Base-by-base conservation (phyloP, 805 yeast genomes). In the Lipomyces orientalis region DNA sequence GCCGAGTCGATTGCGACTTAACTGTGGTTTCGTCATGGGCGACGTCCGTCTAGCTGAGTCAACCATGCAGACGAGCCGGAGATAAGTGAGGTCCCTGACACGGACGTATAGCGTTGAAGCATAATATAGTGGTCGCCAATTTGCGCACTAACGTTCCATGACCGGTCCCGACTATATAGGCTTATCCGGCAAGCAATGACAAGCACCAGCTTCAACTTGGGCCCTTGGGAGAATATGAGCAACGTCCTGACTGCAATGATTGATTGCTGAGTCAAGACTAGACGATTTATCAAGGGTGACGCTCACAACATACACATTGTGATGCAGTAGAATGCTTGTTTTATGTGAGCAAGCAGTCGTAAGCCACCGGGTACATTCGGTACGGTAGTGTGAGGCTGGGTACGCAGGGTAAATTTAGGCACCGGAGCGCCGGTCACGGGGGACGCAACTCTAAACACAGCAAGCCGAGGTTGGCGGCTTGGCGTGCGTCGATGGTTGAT, bases 401-500 rank as follows among this genome's bases (percentile, higher is more conserved):
- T 43, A 43, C 49, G 49, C 49, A 43, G 49, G 49, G 49, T 43
- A 43, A 43, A n/a, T 43, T 43, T 4, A n/a, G n/a, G 19, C 29
- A 43, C 8, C 49, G 22, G 39, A 16, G 22, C 49, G 49, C 49
- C 19, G 22, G 49, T 43, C 49, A 43, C 49, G 49, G 49, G 49
- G n/a, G 49, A 19, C 49, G 49, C 49, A 43, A 43, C 49, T 43
- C 22, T 43, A 43, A 43, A 43, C n/a, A 4, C 16, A 9, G 10
- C 19, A 43, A 43, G 49, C 49, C 49, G 49, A 43, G 49, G 49
- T n/a, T 43, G 22, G 49, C 49, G 49, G 49, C 49, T 43, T 43
- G 49, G 49, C 49, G n/a, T 43, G 49, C 49, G 49, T 43, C 8
- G 4, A 43, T 43, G 49, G 49, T 43, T 43, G 49, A 43, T 43